These are phyloP conservation scores for Penicillium taxi DNA, from an alignment of 495 filamentous ascomycete genomes.

Conservation along the genomic window DNA sequence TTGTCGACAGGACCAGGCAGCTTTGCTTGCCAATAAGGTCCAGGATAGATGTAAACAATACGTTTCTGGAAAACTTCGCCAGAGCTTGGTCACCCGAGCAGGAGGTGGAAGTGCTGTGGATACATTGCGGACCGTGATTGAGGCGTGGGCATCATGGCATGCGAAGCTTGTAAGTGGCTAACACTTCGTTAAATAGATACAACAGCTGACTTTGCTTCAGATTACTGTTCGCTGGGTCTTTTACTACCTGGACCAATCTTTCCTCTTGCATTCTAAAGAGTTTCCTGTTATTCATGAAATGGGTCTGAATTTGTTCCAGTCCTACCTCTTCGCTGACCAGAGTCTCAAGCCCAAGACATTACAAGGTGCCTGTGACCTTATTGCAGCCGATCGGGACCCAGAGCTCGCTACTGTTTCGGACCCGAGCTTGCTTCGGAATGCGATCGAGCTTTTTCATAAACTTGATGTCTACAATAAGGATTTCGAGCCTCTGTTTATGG, in stretches of 20 bases:
- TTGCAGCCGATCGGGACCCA: conserved; percentile 61
- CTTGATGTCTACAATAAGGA: conserved; percentile 65
- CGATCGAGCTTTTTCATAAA: conserved; percentile 71
- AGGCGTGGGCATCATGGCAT: conserved; percentile 73
- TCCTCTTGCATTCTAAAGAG: conserved; percentile 60
- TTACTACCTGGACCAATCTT: conserved; percentile 86
- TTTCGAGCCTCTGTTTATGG: conserved; percentile 73
- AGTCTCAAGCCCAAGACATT: conserved; percentile 49
- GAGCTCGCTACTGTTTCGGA: conserved; percentile 28
- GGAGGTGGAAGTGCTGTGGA: conserved; percentile 49
- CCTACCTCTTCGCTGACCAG: conserved; percentile 46
- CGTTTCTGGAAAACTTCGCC: conserved; percentile 49
- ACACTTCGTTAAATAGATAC: not conserved
- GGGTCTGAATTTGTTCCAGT: conserved; percentile 50
- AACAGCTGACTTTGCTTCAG: conserved; percentile 33
- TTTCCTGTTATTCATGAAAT: conserved; percentile 50
- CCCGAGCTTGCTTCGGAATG: conserved; percentile 54
- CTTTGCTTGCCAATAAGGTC: conserved; percentile 55
- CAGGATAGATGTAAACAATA: conserved; percentile 54
- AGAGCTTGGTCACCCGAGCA: conserved; percentile 41
- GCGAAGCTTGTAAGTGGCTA: conserved; percentile 54
- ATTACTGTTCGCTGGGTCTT: conserved; percentile 75
- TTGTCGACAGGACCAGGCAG: conserved; percentile 66
- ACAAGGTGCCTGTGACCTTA: conserved; percentile 64
- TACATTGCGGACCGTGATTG: conserved; percentile 54